Conservation (phyloP, 2,329 filamentous ascomycete genomes). For the Grosmannia clavigera region DNA sequence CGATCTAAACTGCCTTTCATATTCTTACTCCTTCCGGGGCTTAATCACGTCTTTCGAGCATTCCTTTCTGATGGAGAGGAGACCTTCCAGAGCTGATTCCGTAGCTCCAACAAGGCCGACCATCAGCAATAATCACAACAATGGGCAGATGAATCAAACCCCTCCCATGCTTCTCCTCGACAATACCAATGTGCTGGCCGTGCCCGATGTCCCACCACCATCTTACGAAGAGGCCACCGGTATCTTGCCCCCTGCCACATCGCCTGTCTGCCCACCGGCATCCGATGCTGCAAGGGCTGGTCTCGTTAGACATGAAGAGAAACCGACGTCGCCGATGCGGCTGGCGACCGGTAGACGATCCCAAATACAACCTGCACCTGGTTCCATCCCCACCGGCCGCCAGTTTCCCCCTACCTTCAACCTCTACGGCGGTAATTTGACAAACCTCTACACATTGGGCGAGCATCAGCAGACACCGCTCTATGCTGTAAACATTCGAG, state of each 20-base stretch:
- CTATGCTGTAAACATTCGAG: constrained; percentile 20
- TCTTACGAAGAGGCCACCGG: constrained; percentile 12
- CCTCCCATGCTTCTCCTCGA: constrained; percentile 7
- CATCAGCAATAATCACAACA: neutral
- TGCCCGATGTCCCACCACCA: constrained; percentile 9
- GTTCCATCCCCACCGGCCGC: constrained; percentile 11
- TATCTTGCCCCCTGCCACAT: neutral
- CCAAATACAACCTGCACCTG: constrained; percentile 2
- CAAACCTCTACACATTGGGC: constrained; percentile 17
- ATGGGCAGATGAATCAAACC: constrained; percentile 7
- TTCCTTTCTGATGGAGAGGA: neutral
- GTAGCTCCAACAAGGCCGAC: neutral
- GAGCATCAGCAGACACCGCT: constrained; percentile 19
- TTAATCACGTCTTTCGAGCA: neutral
- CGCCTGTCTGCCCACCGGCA: neutral
- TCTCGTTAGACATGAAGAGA: neutral
- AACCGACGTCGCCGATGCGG: neutral
- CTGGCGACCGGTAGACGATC: neutral
- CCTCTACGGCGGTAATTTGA: constrained; percentile 17
- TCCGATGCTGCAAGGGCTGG: neutral
- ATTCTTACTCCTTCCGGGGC: neutral
- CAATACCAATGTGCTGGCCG: neutral
- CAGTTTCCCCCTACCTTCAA: constrained; percentile 22
- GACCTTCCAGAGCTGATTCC: neutral
- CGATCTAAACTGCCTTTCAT: neutral